Base-by-base conservation (phyloP, 1,284 basidiomycete genomes). In the Hemileia vastatrix region DNA sequence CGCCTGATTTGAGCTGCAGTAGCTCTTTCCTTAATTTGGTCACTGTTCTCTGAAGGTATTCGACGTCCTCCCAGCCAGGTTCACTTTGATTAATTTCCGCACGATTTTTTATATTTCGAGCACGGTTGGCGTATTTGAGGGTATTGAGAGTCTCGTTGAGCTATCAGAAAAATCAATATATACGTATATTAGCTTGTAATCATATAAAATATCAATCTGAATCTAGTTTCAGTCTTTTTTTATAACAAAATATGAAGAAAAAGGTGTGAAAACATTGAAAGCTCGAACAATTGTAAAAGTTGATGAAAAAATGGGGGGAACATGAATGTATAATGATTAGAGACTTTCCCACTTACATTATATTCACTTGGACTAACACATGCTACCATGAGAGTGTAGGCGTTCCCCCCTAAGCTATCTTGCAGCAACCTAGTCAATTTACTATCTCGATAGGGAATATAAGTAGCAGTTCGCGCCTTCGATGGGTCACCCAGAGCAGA, bases 321-420 rank as follows among this genome's bases (percentile, higher is more conserved):
- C 13, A 3, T 4, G 43, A 44, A 50, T 13, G 13, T 2, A 13
- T 50, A 21, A 33, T 13, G 23, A 32, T 54, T 2, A 15, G 19
- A 9, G n/a, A 21, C 8, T 2, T 24, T 5, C n/a, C n/a, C n/a
- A 36, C 57, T 19, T 51, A 58, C 57, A 77, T 99, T 99, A 83
- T 85, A 94, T 77, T 98, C 95, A 0, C 87, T 87, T 9, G 93
- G 88, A 67, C 91, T 94, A 65, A 97, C 87, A 77, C 95, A 98
- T 8, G 94, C 94, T 68, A 98, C 92, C 95, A 98, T 98, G 67
- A 96, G 85, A 2, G 95, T 98, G 72, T 95, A 88, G 1, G 94
- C 88, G 77, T 97, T 98, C 43, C 94, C 94, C 52, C 94, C 94
- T n/a, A 98, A 84, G 11, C 93, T 97, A 77, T 97, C 93, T 84